A percentile compares a stretch with the other conserved stretches of the same genome.
These are phyloP conservation scores for Boeremia exigua DNA, from an alignment of 2,329 filamentous ascomycete species.

Conservation along the genomic window DNA sequence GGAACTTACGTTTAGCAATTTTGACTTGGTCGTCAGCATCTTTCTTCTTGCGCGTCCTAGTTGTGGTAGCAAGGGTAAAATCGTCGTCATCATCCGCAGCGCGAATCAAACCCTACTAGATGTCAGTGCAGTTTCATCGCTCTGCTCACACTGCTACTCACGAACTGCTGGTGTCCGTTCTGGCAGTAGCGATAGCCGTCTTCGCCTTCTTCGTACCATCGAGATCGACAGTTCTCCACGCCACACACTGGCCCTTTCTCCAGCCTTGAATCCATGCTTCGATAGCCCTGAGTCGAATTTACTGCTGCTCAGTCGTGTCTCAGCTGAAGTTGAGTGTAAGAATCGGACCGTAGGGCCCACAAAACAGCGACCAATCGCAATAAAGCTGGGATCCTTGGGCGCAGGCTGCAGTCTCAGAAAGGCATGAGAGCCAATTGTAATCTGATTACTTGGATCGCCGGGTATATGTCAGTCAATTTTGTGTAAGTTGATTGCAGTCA, in stretches of 20 bases:
- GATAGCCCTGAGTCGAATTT: neutral
- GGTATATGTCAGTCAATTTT: neutral
- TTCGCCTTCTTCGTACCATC: constrained; percentile 69
- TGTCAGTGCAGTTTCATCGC: neutral
- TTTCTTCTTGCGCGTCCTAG: constrained; percentile 61
- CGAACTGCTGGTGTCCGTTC: constrained; percentile 80
- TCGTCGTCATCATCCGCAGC: constrained; percentile 68
- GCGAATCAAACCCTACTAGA: constrained; percentile 33
- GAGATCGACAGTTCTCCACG: constrained; percentile 72
- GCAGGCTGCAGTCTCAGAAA: constrained; percentile 2
- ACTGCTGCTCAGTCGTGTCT: neutral
- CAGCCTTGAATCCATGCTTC: constrained; percentile 19
- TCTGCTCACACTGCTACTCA: constrained; percentile 46
- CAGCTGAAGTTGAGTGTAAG: neutral
- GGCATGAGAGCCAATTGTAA: neutral
- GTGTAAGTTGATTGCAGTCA: neutral
- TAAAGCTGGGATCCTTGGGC: neutral
- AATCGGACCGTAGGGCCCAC: neutral
- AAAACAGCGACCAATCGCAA: constrained; percentile 3
- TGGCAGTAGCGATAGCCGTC: constrained; percentile 80
- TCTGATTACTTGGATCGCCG: neutral
- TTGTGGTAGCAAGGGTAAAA: constrained; percentile 66
- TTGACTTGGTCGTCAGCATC: constrained; percentile 53
- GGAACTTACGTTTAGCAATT: constrained; percentile 17
- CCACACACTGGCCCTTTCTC: constrained; percentile 53